These are phyloP conservation scores for Climacium dendroides DNA, from an alignment of 225 moss, liverwort and hornwort genomes.

Conservation along the genomic window DNA sequence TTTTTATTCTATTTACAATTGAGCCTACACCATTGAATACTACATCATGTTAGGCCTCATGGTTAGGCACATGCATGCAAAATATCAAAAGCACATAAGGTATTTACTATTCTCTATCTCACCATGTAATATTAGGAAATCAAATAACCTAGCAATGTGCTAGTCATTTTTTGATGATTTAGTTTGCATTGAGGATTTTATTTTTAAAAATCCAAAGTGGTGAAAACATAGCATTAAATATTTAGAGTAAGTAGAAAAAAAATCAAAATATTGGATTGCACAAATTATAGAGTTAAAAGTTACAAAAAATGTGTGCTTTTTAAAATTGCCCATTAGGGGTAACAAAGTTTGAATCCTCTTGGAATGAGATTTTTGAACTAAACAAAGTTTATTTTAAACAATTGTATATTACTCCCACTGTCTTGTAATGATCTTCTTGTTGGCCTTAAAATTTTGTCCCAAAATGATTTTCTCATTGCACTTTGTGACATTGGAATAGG, in stretches of 20 bases:
- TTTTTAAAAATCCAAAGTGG: neutral
- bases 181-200: neutral
- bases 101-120: rapidly evolving
- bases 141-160: neutral
- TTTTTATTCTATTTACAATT: too few species aligned
- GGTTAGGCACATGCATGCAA: neutral
- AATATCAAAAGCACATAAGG: neutral
- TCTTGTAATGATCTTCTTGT: too few species aligned
- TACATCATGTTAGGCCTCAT: too few species aligned
- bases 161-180: neutral
- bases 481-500: too few species aligned
- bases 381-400: too few species aligned
- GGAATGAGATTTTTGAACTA: neutral
- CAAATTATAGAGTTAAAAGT: neutral
- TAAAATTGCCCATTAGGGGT: neutral
- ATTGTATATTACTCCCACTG: too few species aligned
- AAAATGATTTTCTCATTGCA: too few species aligned
- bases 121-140: neutral
- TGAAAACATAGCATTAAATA: neutral
- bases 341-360: neutral
- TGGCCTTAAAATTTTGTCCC: too few species aligned
- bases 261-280: neutral
- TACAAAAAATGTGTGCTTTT: too few species aligned
- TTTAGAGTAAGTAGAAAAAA: neutral
- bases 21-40: too few species aligned